phyloP scores from a whole-genome alignment of 2,329 filamentous ascomycete genomes.

The Pseudophaeomoniella oleicola region DNA sequence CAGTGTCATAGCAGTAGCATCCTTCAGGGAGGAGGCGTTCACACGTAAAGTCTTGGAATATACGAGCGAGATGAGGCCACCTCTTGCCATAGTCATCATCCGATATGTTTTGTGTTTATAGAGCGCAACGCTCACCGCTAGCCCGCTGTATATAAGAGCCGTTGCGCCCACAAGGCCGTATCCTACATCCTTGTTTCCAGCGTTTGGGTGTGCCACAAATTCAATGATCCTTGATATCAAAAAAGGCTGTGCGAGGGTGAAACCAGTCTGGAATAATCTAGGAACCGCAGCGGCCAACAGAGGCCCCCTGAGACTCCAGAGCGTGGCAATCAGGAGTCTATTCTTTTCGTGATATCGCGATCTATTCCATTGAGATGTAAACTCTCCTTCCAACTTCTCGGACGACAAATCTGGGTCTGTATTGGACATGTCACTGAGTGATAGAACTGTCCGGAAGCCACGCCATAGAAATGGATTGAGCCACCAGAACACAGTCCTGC shows the following conservation, averaged over 20 bases:
- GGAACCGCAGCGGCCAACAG: conserved; percentile 8
- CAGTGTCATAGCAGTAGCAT: conserved; percentile 14
- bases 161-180: conserved; percentile 30
- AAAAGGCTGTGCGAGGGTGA: conserved; percentile 17
- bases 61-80: conserved; percentile 16
- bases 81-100: conserved; percentile 15
- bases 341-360: conserved; percentile 11
- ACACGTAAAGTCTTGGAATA: conserved; percentile 18
- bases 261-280: conserved; percentile 9
- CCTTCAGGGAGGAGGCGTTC: conserved; percentile 6
- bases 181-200: conserved; percentile 19
- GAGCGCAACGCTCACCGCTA: conserved; percentile 13
- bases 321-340: conserved; percentile 4
- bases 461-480: conserved; percentile 14
- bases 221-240: conserved; percentile 21
- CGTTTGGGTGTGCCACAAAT: conserved; percentile 16
- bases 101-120: conserved; percentile 26
- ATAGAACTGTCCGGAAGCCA: conserved; percentile 7
- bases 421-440: background rate
- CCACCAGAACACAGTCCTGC: conserved; percentile 31
- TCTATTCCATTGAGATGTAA: conserved; percentile 25
- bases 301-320: conserved; percentile 6
- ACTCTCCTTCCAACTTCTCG: conserved; percentile 20
- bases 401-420: conserved; percentile 12
- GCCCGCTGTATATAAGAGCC: conserved; percentile 25